Evolutionary conservation across 495 filamentous ascomycete genomes (phyloP).

Genomic region (Penicillium nucicola): DNA sequence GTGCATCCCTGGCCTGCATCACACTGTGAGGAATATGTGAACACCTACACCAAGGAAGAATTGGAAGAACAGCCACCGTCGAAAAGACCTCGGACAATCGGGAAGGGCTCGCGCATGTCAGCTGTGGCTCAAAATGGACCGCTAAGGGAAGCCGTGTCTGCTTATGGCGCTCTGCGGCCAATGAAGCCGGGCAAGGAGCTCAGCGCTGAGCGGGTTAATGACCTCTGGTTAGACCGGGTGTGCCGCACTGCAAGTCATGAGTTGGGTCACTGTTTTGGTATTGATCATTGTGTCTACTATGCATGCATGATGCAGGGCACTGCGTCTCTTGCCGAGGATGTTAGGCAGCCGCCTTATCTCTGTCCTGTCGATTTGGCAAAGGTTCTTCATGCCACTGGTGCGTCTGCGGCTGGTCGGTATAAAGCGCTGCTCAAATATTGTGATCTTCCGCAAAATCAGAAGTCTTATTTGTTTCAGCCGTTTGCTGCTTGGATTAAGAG

Average conservation of each 20-base stretch:
- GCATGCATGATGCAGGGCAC: slow-evolving; percentile 69
- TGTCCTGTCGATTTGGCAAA: slow-evolving; percentile 64
- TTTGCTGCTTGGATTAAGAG: slow-evolving; percentile 23
- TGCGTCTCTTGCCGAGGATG: slow-evolving; percentile 57
- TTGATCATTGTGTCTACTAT: slow-evolving; percentile 66
- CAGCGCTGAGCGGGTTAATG: neutral
- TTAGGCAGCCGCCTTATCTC: slow-evolving; percentile 62
- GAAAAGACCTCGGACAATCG: neutral
- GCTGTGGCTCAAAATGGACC: neutral
- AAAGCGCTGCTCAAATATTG: slow-evolving; percentile 43
- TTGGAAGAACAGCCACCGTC: neutral
- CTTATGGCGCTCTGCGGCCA: slow-evolving; percentile 1
- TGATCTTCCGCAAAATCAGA: slow-evolving; percentile 9
- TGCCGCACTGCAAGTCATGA: slow-evolving; percentile 61
- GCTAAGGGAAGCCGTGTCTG: slow-evolving; percentile 5
- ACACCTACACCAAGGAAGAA: slow-evolving; percentile 10
- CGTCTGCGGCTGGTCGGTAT: slow-evolving; percentile 37
- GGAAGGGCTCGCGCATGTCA: neutral
- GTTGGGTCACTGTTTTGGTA: slow-evolving; percentile 63
- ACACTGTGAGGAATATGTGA: slow-evolving; percentile 54
- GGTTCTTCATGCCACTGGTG: slow-evolving; percentile 35
- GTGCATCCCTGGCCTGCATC: slow-evolving; percentile 61
- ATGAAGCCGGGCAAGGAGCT: neutral
- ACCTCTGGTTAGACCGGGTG: slow-evolving; percentile 54
- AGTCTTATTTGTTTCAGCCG: slow-evolving; percentile 11